Conservation (phyloP, 192 early-diverging fungal species). For the Pilobolus umbonatus region DNA sequence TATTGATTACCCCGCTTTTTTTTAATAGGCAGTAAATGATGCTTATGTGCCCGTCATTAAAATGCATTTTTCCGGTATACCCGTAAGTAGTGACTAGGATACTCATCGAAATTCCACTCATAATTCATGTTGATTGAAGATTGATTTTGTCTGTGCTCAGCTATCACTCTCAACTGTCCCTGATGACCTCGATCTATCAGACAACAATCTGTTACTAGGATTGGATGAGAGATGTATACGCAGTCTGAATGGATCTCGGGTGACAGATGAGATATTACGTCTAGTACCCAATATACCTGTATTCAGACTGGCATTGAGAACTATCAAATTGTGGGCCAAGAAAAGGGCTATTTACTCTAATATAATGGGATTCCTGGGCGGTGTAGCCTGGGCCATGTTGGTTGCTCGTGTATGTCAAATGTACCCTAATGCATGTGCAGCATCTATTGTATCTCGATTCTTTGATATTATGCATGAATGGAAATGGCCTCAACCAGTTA, state of each 20-base stretch:
- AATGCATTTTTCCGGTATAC: conserved; percentile 87
- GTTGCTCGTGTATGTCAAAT: conserved; percentile 93
- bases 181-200: conserved; percentile 78
- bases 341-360: conserved; percentile 91
- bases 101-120: neutral
- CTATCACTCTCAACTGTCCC: conserved; percentile 69
- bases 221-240: conserved; percentile 85
- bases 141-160: conserved; percentile 90
- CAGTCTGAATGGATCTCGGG: conserved; percentile 93
- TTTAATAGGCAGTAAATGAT: conserved; percentile 63
- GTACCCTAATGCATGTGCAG: conserved; percentile 91
- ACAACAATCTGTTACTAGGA: conserved; percentile 78
- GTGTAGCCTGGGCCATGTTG: conserved; percentile 98
- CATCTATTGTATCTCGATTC: conserved; percentile 81
- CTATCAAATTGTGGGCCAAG: conserved; percentile 98
- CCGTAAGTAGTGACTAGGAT: conserved; percentile 57
- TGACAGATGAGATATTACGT: conserved; percentile 93
- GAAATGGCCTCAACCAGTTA: conserved; percentile 92
- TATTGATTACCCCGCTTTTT: neutral
- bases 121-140: conserved; percentile 40
- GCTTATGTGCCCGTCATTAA: conserved; percentile 96
- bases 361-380: conserved; percentile 96
- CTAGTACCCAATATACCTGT: conserved; percentile 90
- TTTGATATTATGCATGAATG: conserved; percentile 86
- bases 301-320: conserved; percentile 87